Conservation (phyloP, 768 basidiomycete species). For the Psilocybe cyanescens region DNA sequence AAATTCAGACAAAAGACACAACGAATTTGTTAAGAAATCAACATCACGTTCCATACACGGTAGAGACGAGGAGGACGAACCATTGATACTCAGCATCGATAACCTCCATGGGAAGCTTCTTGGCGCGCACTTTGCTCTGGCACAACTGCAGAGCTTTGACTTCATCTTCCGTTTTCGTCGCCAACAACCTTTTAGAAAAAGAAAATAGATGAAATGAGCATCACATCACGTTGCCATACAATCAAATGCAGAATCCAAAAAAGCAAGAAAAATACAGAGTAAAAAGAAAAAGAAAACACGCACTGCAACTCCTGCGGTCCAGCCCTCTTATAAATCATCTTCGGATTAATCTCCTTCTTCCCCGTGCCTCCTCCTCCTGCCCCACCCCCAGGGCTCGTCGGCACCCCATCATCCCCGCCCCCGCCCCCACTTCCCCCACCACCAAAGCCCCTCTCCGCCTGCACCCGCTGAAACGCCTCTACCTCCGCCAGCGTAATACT, state of each 20-base stretch:
- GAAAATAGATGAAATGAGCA: neutral
- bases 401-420: constrained; percentile 41
- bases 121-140: constrained; percentile 88
- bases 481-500: constrained; percentile 89
- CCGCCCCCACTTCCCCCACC: constrained; percentile 32
- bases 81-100: constrained; percentile 99
- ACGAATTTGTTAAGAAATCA: neutral
- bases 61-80: constrained; percentile 44
- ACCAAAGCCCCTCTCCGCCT: constrained; percentile 57
- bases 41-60: neutral
- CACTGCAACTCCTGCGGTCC: constrained; percentile 79
- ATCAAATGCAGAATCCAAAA: constrained; percentile 13
- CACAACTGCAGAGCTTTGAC: constrained; percentile 90
- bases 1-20: neutral
- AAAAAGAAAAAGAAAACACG: constrained; percentile 24
- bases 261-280: constrained; percentile 8
- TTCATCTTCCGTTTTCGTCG: constrained; percentile 89
- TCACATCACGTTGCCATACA: neutral
- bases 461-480: constrained; percentile 86
- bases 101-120: constrained; percentile 98
- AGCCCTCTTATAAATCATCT: constrained; percentile 94
- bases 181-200: constrained; percentile 56
- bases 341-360: constrained; percentile 95
- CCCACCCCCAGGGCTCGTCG: constrained; percentile 49
- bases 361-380: constrained; percentile 32